Percentiles rank a stretch among this genome's conserved stretches.
Conservation (phyloP, 139 green algal genomes). For the Ulvella scutata region DNA sequence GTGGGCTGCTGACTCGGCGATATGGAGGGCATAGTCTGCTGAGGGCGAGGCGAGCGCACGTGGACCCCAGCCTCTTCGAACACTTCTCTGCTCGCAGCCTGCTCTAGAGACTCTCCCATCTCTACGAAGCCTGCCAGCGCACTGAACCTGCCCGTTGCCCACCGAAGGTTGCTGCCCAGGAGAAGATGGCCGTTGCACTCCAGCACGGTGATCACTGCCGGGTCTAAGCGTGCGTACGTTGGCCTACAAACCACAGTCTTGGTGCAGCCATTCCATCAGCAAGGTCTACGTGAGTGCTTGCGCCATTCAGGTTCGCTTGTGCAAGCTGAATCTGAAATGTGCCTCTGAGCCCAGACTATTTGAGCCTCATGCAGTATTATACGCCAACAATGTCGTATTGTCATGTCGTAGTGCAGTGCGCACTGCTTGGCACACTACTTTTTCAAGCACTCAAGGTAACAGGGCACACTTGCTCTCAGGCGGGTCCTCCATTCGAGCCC, state of each 20-base stretch:
- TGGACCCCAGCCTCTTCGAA: slow-evolving; percentile 45
- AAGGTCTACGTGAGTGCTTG: too few species aligned
- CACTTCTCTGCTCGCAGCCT: slow-evolving; percentile 52
- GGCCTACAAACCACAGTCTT: background rate
- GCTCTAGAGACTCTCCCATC: slow-evolving; percentile 67
- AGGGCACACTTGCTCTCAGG: background rate
- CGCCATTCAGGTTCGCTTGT: too few species aligned
- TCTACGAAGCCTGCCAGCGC: slow-evolving; percentile 62
- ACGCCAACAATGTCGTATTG: background rate
- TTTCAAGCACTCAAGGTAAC: background rate
- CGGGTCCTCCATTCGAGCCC: background rate
- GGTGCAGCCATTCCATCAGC: background rate
- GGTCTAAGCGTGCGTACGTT: slow-evolving; percentile 52
- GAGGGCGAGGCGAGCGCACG: background rate
- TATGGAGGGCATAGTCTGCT: too few species aligned
- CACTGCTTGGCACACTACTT: background rate
- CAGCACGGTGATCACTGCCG: slow-evolving; percentile 56
- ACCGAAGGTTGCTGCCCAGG: slow-evolving; percentile 54
- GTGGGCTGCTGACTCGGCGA: too few species aligned
- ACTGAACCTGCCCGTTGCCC: slow-evolving; percentile 39
- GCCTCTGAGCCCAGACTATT: background rate
- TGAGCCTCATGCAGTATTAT: background rate
- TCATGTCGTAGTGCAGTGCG: background rate
- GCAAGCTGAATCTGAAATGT: background rate
- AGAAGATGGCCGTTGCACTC: slow-evolving; percentile 35